Percentiles rank a stretch among this genome's conserved stretches.
Evolutionary conservation across 305 asterid genomes (phyloP).

Genomic region (Solanum hybrid): DNA sequence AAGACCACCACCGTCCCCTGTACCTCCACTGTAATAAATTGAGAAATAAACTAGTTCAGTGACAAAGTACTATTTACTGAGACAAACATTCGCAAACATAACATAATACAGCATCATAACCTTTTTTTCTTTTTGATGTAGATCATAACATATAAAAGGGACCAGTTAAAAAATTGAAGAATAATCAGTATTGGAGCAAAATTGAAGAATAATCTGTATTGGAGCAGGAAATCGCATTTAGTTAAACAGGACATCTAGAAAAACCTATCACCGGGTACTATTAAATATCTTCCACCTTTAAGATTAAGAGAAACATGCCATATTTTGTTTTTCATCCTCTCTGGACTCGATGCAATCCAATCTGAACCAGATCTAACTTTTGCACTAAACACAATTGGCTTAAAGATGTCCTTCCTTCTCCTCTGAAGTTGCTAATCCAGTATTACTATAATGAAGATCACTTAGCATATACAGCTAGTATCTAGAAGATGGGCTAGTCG

Average conservation of each 20-base stretch:
- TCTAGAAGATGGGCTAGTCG: neutral
- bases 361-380: neutral
- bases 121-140: neutral
- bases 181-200: neutral
- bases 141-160: constrained; percentile 1
- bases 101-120: neutral
- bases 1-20: constrained; percentile 71
- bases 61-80: constrained; percentile 9
- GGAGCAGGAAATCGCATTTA: neutral
- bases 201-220: neutral
- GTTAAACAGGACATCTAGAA: neutral
- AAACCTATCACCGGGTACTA: neutral
- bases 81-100: constrained; percentile 2
- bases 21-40: constrained; percentile 64
- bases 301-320: neutral
- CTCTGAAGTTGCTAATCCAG: neutral
- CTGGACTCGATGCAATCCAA: neutral
- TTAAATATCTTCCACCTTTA: neutral
- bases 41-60: constrained; percentile 1
- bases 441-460: neutral
- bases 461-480: neutral
- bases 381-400: neutral
- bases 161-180: neutral
- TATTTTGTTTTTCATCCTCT: neutral
- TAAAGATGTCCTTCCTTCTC: neutral